These are phyloP conservation scores for Fusarium sp. DNA, from an alignment of 2,329 filamentous ascomycete genomes.

Conservation along the genomic window DNA sequence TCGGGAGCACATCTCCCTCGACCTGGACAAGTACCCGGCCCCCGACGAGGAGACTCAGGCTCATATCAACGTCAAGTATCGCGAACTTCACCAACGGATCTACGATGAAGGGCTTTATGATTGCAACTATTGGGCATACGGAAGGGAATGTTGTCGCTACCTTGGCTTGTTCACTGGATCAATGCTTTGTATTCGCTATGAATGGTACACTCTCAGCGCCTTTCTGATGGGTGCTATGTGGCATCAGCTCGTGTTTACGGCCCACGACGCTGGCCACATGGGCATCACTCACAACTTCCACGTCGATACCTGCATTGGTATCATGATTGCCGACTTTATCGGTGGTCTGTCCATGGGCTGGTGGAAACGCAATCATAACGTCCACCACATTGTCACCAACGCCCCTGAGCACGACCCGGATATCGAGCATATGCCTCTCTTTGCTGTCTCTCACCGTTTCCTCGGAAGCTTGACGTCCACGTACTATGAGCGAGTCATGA, in stretches of 20 bases:
- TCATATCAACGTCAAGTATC: constrained; percentile 80
- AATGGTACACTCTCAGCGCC: constrained; percentile 74
- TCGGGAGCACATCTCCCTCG: constrained; percentile 75
- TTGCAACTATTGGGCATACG: constrained; percentile 84
- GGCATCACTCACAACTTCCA: constrained; percentile 93
- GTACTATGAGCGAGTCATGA: constrained; percentile 83
- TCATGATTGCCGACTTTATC: constrained; percentile 86
- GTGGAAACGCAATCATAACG: constrained; percentile 98
- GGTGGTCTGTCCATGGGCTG: constrained; percentile 91
- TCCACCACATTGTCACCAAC: constrained; percentile 96
- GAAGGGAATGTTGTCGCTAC: constrained; percentile 77
- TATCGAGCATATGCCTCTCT: constrained; percentile 89
- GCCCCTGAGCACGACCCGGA: constrained; percentile 95
- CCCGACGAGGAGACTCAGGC: constrained; percentile 77
- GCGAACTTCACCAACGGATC: constrained; percentile 75
- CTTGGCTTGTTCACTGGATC: constrained; percentile 63
- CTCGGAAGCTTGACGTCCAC: constrained; percentile 76
- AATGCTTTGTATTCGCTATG: constrained; percentile 67
- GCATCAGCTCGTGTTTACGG: constrained; percentile 94
- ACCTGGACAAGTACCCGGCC: constrained; percentile 80
- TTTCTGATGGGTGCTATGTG: constrained; percentile 82
- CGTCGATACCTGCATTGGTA: constrained; percentile 83
- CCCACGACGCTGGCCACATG: constrained; percentile 96
- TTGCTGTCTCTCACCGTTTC: constrained; percentile 84
- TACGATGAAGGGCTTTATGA: constrained; percentile 78